Base-by-base conservation (phyloP, 805 yeast species). In the Cyberlindnera euphorbiiphila region DNA sequence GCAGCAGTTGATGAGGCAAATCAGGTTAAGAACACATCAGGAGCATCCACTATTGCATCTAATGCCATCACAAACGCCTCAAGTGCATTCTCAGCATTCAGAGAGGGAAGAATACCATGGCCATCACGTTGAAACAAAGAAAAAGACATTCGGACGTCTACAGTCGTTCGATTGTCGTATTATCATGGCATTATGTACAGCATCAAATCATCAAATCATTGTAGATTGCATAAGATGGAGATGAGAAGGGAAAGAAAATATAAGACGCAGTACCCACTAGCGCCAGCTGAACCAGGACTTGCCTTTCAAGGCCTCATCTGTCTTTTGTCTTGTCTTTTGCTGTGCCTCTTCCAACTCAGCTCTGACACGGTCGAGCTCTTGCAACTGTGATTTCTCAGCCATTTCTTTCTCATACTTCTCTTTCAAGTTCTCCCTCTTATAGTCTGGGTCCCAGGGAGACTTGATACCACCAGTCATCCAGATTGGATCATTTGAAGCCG, bases 401-500 rank as follows among this genome's bases (percentile, higher is more conserved):
- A 58, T 57, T 43, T 66, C 69, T 53, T 62, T 65, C 50, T 74
- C 76, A 43, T 71, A 71, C 30, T 60, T 56, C 44, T 72, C 73
- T 37, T 68, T 66, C 32, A 73, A 70, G 40, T 70, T 54, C 22
- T 50, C 48, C 28, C 43, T 50, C 34, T 55, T 54, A n/a, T 47
- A 46, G 13, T 56, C 54, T 15, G 44, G 50, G 26, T 73, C 91
- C 73, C 84, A 82, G 0, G 94, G 93, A 1, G 81, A 72, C 29
- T 66, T 63, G 25, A 85, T 71, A 1, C 77, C 66, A 0, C 89
- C 94, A 0, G 94, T 78, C 56, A 74, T 81, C 95, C 95, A 85
- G 33, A 84, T 76, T 0, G 95, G 95, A 39, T 83, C 87, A 47
- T 78, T 69, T 12, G 87, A 78, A 1, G 72, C 68, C 3, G 86